A percentile compares a stretch with the other conserved stretches of the same genome.
Evolutionary conservation across 352 stramenopile species (phyloP).

Genomic region (Thalassiosira mediterranea): DNA sequence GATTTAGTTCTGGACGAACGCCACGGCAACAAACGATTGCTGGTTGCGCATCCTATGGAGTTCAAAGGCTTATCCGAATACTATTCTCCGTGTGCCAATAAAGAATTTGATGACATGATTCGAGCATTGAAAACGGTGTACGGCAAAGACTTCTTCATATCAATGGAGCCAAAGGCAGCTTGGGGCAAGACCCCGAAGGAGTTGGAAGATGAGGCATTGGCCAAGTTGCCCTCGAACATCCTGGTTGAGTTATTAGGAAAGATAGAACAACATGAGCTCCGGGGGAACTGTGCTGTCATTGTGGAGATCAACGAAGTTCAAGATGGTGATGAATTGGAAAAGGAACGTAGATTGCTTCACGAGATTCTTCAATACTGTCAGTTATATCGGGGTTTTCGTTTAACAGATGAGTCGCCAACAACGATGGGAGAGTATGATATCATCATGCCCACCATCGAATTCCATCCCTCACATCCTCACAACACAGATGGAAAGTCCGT

Average conservation of each 20-base stretch:
- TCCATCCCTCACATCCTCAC: slow-evolving; percentile 21
- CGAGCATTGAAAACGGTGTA: slow-evolving; percentile 15
- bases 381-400: slow-evolving; percentile 11
- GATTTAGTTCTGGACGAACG: slow-evolving; percentile 21
- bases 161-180: slow-evolving; percentile 30
- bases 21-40: neutral
- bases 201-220: slow-evolving; percentile 19
- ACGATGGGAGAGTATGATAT: slow-evolving; percentile 13
- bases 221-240: slow-evolving; percentile 22
- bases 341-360: slow-evolving; percentile 8
- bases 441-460: slow-evolving; percentile 34
- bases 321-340: slow-evolving; percentile 6
- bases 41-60: slow-evolving; percentile 38
- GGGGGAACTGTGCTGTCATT: slow-evolving; percentile 24
- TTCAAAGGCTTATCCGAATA: slow-evolving; percentile 11
- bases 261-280: slow-evolving; percentile 20
- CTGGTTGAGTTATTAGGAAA: slow-evolving; percentile 8
- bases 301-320: slow-evolving; percentile 18
- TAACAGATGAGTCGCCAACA: slow-evolving; percentile 3
- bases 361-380: slow-evolving; percentile 21
- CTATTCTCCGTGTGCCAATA: slow-evolving; percentile 30
- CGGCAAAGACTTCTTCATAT: slow-evolving; percentile 22
- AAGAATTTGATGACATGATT: slow-evolving; percentile 23
- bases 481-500: slow-evolving; percentile 4
- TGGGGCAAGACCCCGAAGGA: slow-evolving; percentile 15